phyloP scores from a whole-genome alignment of 2,329 filamentous ascomycete genomes.

The Didymella keratinophila region DNA sequence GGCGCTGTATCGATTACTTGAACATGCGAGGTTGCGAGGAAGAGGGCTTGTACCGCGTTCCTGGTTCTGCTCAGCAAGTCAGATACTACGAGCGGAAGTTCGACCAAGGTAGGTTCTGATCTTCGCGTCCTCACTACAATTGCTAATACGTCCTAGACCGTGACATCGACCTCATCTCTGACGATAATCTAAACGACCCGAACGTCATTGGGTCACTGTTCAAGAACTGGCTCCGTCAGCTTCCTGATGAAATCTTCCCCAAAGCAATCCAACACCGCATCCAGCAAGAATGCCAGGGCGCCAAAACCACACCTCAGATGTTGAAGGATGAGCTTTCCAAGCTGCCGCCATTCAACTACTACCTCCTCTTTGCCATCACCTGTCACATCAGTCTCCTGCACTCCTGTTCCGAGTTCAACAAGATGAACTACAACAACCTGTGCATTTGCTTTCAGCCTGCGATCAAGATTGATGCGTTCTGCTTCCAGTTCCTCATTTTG shows the following conservation, averaged over 20 bases:
- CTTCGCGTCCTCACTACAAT: neutral
- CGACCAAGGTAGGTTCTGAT: constrained; percentile 71
- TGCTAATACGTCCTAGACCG: constrained; percentile 63
- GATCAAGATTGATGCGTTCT: constrained; percentile 94
- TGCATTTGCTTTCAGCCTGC: constrained; percentile 98
- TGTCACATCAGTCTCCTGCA: constrained; percentile 92
- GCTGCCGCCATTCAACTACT: constrained; percentile 96
- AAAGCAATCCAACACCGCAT: constrained; percentile 83
- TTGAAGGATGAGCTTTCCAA: constrained; percentile 92
- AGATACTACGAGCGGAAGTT: constrained; percentile 94
- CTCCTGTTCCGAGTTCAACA: constrained; percentile 93
- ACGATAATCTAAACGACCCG: constrained; percentile 89
- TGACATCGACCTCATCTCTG: constrained; percentile 89
- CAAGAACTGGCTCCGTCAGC: constrained; percentile 91
- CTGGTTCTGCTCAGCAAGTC: constrained; percentile 87
- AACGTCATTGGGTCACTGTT: constrained; percentile 97
- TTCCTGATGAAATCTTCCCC: constrained; percentile 94
- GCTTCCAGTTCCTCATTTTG: constrained; percentile 93
- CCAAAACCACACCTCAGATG: constrained; percentile 81
- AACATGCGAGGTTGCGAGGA: constrained; percentile 95
- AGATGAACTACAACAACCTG: constrained; percentile 95
- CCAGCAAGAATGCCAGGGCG: constrained; percentile 78
- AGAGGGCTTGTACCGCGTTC: constrained; percentile 90
- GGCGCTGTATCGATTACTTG: constrained; percentile 89
- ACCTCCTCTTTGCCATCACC: constrained; percentile 95